Conservation (phyloP, 1,284 basidiomycete species). For the Cryptococcus depauperatus region DNA sequence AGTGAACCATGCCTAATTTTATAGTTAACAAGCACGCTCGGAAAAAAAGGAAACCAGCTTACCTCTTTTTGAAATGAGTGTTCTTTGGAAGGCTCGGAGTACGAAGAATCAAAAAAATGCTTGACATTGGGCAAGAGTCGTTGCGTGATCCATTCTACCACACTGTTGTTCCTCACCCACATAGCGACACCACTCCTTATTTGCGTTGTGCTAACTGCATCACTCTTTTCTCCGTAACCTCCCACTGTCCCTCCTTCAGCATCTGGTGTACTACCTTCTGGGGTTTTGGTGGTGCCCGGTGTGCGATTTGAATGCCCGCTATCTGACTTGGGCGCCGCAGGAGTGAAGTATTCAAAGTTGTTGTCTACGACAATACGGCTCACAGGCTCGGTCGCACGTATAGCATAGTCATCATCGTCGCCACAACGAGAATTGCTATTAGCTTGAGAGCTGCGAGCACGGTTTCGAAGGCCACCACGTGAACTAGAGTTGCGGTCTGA, state of each 20-base stretch:
- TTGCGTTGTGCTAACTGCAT: slow-evolving; percentile 11
- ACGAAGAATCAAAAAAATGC: slow-evolving; percentile 39
- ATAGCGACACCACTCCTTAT: slow-evolving; percentile 12
- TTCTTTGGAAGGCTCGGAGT: slow-evolving; percentile 37
- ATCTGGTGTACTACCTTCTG: slow-evolving; percentile 6
- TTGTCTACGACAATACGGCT: slow-evolving; percentile 35
- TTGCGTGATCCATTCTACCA: slow-evolving; percentile 24
- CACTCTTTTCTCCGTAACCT: slow-evolving; percentile 8
- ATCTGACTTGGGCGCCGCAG: slow-evolving; percentile 27
- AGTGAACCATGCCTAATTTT: slow-evolving; percentile 32
- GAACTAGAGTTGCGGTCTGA: slow-evolving; percentile 5
- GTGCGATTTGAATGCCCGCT: slow-evolving; percentile 25
- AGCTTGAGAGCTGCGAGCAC: slow-evolving; percentile 8
- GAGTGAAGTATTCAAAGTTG: slow-evolving; percentile 35
- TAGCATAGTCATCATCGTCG: slow-evolving; percentile 25
- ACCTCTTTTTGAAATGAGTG: slow-evolving; percentile 40
- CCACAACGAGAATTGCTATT: slow-evolving; percentile 25
- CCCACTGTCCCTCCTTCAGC: slow-evolving; percentile 11
- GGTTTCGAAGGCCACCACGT: slow-evolving; percentile 7
- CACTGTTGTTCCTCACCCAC: slow-evolving; percentile 19
- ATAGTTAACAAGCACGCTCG: neutral
- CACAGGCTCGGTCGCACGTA: slow-evolving; percentile 22
- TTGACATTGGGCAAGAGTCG: slow-evolving; percentile 29
- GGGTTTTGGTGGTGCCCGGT: slow-evolving; percentile 9
- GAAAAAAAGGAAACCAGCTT: slow-evolving; percentile 7